Conservation (phyloP, 2,329 filamentous ascomycete species). For the Fusarium multiceps region DNA sequence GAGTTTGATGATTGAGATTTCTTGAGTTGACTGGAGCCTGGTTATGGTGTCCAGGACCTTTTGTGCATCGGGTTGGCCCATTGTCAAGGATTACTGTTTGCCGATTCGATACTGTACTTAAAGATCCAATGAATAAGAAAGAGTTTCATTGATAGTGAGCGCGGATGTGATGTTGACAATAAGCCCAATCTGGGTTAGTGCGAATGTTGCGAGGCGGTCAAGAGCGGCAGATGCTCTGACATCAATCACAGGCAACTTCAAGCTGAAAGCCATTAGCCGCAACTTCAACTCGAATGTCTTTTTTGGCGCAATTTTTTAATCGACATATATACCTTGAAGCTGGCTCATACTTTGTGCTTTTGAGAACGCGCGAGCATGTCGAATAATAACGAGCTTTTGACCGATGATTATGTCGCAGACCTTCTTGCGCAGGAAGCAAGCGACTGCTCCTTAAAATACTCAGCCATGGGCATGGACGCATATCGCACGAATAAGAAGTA, state of each 20-base stretch:
- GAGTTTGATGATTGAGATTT: slow-evolving; percentile 80
- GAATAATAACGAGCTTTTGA: slow-evolving; percentile 64
- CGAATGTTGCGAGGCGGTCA: slow-evolving; percentile 36
- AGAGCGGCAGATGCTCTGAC: slow-evolving; percentile 32
- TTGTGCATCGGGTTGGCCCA: slow-evolving; percentile 50
- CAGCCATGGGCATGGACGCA: slow-evolving; percentile 77
- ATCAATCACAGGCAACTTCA: slow-evolving; percentile 20
- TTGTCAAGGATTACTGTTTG: slow-evolving; percentile 3
- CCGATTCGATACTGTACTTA: background rate
- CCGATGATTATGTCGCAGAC: slow-evolving; percentile 82
- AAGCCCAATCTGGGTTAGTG: slow-evolving; percentile 47
- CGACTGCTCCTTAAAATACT: slow-evolving; percentile 78
- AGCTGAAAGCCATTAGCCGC: background rate
- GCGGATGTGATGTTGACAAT: slow-evolving; percentile 55
- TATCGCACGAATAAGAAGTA: slow-evolving; percentile 64
- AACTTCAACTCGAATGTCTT: slow-evolving; percentile 9
- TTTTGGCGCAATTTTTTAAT: slow-evolving; percentile 9
- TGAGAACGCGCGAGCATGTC: slow-evolving; percentile 48
- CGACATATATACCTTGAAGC: background rate
- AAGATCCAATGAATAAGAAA: background rate
- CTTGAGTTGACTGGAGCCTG: slow-evolving; percentile 66
- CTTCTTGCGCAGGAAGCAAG: slow-evolving; percentile 85
- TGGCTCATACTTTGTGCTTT: background rate
- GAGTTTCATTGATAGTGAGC: slow-evolving; percentile 1
- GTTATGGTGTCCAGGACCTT: slow-evolving; percentile 62